Base-by-base conservation (phyloP, 805 yeast species). In the Spathaspora arborariae region DNA sequence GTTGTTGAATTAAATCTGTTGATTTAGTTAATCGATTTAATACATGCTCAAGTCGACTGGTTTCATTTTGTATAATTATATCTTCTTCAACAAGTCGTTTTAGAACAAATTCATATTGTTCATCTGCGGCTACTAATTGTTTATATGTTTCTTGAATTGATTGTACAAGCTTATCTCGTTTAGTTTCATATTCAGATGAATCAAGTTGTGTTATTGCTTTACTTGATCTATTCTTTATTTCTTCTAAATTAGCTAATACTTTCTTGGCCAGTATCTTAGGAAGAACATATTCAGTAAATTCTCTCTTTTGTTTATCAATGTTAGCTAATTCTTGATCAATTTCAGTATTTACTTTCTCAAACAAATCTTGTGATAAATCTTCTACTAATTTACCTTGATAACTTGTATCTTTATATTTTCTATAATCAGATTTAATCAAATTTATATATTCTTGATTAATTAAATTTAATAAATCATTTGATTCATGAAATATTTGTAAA, bases 381-480 rank as follows among this genome's bases (percentile, higher is more conserved):
- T 61, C 60, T 5, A 62, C 34, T 5, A 57, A 44, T 22, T 43
- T 42, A 2, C 57, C 62, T 2, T 44, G 46, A 45, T 41, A 54
- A 2, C 47, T 21, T 2, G 57, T 39, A 45, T 62, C 67, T 11
- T 57, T 59, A 19, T 56, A 48, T 51, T 63, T 70, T 4, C 64
- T 48, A 43, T 60, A 68, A 54, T 78, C 83, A 0, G 79, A 72
- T 43, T 60, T 60, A 4, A 76, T 59, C n/a, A 78, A 56, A 1
- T 47, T 54, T 6, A 56, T 42, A 41, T 72, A 50, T 49, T 76
- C 80, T 1, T 47, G 42, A 13, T 56, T 57, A 0, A 75, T 59
- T 7, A 49, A 27, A 5, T 45, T 22, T 2, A 62, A 63, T 2
- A 62, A 27, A 13, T n/a, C 16, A 46, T 18, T 34, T n/a, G 11